phyloP scores from a whole-genome alignment of 2,329 filamentous ascomycete genomes.

The Samsoniella hepiali region DNA sequence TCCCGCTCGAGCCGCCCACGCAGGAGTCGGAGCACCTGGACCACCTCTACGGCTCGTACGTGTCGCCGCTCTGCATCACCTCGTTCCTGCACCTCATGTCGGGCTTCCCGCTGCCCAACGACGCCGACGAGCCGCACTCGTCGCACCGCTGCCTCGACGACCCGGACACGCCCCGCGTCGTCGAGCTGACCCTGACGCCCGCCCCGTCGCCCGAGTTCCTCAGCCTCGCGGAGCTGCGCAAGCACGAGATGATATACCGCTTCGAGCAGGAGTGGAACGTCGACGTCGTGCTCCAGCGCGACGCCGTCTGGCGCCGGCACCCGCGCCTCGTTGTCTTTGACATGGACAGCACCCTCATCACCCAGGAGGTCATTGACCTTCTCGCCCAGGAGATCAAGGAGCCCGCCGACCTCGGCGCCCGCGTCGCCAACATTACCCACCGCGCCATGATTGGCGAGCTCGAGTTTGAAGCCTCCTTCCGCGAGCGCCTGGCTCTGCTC shows the following conservation, averaged over 20 bases:
- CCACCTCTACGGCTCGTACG: slow-evolving; percentile 63
- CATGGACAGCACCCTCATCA: slow-evolving; percentile 97
- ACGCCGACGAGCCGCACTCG: slow-evolving; percentile 52
- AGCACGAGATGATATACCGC: slow-evolving; percentile 76
- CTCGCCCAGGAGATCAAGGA: slow-evolving; percentile 75
- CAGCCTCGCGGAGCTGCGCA: slow-evolving; percentile 66
- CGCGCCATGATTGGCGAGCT: slow-evolving; percentile 95
- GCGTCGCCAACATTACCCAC: slow-evolving; percentile 85
- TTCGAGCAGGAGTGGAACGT: slow-evolving; percentile 90
- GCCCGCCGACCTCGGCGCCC: slow-evolving; percentile 67
- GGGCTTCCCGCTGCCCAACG: slow-evolving; percentile 53
- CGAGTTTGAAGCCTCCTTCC: slow-evolving; percentile 82
- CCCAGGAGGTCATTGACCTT: slow-evolving; percentile 96
- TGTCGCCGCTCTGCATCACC: slow-evolving; percentile 62
- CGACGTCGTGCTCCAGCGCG: slow-evolving; percentile 73
- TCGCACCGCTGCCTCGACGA: slow-evolving; percentile 64
- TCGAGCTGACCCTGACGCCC: slow-evolving; percentile 63
- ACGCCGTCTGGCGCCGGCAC: slow-evolving; percentile 71
- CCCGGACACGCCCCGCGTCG: slow-evolving; percentile 57
- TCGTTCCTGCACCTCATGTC: slow-evolving; percentile 66
- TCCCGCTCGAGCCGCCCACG: slow-evolving; percentile 58
- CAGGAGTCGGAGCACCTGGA: slow-evolving; percentile 56
- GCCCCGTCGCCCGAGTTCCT: slow-evolving; percentile 61
- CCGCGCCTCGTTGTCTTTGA: slow-evolving; percentile 92
- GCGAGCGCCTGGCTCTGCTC: slow-evolving; percentile 75